These are phyloP conservation scores for Phytophthora chlamydospora DNA, from an alignment of 352 stramenopile genomes.

Conservation along the genomic window DNA sequence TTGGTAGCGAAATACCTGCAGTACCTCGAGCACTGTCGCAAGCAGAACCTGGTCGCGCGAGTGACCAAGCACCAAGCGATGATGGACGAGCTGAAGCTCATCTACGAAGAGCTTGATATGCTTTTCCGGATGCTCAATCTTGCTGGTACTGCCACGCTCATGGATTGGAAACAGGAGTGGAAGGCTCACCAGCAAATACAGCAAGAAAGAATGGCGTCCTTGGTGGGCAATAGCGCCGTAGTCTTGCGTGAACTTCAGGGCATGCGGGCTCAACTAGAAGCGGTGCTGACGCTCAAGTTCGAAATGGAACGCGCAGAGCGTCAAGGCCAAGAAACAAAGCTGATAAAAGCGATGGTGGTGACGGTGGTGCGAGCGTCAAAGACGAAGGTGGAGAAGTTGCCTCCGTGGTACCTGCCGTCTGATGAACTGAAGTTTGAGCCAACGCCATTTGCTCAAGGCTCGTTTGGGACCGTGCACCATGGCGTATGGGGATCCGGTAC, in stretches of 20 bases:
- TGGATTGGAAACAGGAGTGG: background rate
- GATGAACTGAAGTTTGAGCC: constrained; percentile 19
- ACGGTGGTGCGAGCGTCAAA: constrained; percentile 4
- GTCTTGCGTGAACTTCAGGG: constrained; percentile 16
- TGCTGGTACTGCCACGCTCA: background rate
- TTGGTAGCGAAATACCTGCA: background rate
- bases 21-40: background rate
- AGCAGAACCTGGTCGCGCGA: background rate
- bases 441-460: constrained; percentile 13
- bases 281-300: constrained; percentile 21
- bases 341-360: constrained; percentile 7
- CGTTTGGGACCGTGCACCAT: constrained; percentile 21
- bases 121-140: constrained; percentile 1
- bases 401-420: constrained; percentile 12
- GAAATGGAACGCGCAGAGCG: constrained; percentile 6
- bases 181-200: background rate
- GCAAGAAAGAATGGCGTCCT: background rate
- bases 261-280: constrained; percentile 17
- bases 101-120: background rate
- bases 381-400: background rate
- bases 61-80: background rate
- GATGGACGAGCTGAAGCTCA: background rate
- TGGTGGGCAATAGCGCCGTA: no score
- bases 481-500: constrained; percentile 26
- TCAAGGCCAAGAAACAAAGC: background rate